phyloP scores from a whole-genome alignment of 179 eudicot species.

The Vitellaria paradoxa region DNA sequence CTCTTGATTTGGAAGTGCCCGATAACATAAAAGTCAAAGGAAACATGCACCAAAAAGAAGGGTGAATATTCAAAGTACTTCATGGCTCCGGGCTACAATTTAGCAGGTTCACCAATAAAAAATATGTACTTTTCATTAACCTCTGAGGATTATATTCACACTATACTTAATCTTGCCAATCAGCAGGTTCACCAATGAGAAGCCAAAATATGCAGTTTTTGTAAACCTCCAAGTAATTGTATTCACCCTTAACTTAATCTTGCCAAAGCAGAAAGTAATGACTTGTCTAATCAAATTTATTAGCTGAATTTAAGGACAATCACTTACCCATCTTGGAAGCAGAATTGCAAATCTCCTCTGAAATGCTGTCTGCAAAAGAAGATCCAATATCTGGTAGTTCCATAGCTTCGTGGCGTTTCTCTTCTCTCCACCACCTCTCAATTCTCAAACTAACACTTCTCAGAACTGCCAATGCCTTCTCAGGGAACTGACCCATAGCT shows the following conservation, averaged over 20 bases:
- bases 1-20: neutral
- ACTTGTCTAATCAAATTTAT: neutral
- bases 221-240: neutral
- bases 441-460: slow-evolving; percentile 86
- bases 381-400: slow-evolving; percentile 58
- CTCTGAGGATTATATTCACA: too few relatives aligned
- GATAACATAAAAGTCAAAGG: neutral
- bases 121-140: neutral
- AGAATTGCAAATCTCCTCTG: slow-evolving; percentile 85
- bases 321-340: slow-evolving; percentile 86
- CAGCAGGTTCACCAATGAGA: neutral
- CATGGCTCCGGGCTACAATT: too few relatives aligned
- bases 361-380: slow-evolving; percentile 57
- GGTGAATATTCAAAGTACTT: neutral
- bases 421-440: slow-evolving; percentile 93
- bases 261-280: neutral
- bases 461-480: slow-evolving; percentile 76
- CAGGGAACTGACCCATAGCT: slow-evolving; percentile 89
- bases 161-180: too few relatives aligned
- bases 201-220: neutral
- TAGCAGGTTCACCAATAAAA: neutral
- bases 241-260: neutral
- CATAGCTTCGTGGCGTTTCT: slow-evolving; percentile 63
- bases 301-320: neutral
- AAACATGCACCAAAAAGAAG: neutral